Evolutionary conservation across 2,329 filamentous ascomycete genomes (phyloP), one percentile per base, ranked within the genome.

Genomic region (Phialemoniopsis sp.): DNA sequence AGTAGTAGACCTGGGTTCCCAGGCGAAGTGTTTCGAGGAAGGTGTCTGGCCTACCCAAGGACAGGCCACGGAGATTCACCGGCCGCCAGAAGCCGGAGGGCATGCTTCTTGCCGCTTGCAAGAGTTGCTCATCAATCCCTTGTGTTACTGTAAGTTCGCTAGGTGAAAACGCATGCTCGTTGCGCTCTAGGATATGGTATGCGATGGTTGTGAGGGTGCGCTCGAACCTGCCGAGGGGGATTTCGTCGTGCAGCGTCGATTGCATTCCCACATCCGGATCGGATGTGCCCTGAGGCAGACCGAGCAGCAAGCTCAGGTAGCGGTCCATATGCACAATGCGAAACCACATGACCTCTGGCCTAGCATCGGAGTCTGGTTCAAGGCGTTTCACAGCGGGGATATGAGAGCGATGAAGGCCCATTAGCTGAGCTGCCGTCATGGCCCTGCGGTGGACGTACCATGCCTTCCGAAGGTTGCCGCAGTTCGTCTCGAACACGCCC

Each of bases 1-100:
- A 63, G 39, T 73, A 61, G 6, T 55, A 50, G 29, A 72, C 55
- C 19, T 72, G 68, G 35, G 58, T 50, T 45, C 64, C 58, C 2
- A 70, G 32, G 3, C 63, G 63, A n/a, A 61, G 35, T 0, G 57
- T 59, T 30, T 66, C 54, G 8, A 43, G 13, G 12, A 64, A 47
- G 2, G n/a, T n/a, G n/a, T n/a, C n/a, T n/a, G n/a, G n/a, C n/a
- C n/a, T n/a, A n/a, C n/a, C n/a, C n/a, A n/a, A n/a, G n/a, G n/a
- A n/a, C n/a, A n/a, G n/a, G n/a, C n/a, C n/a, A n/a, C n/a, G 29
- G 29, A 30, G n/a, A n/a, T 10, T 30, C 29, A n/a, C 10, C 10
- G 29, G 29, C 10, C 29, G 10, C 29, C 29, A 30, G 29, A 30
- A 30, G 29, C n/a, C 29, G 10, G 29, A n/a, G 10, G 29, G 29